Evolutionary conservation across 1,284 basidiomycete species (phyloP).

Genomic region (Apiotrichum gracile): DNA sequence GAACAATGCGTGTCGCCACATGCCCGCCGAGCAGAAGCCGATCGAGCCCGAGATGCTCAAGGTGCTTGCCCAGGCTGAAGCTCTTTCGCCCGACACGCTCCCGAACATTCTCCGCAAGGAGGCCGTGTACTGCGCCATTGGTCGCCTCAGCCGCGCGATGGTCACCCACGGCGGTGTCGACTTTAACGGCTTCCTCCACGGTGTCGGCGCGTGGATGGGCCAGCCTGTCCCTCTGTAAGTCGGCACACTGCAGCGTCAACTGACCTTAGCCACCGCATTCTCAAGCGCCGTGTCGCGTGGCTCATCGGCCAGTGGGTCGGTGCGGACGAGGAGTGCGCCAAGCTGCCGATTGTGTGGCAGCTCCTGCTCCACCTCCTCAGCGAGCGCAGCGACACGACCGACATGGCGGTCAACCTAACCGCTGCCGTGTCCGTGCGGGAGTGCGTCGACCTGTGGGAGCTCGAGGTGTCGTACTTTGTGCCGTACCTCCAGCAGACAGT

Average conservation of each 20-base stretch:
- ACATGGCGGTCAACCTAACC: slow-evolving; percentile 74
- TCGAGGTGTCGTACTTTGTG: slow-evolving; percentile 40
- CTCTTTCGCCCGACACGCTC: slow-evolving; percentile 53
- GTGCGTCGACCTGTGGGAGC: slow-evolving; percentile 59
- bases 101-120: slow-evolving; percentile 69
- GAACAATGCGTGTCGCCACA: slow-evolving; percentile 64
- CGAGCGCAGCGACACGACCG: slow-evolving; percentile 63
- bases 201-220: slow-evolving; percentile 32
- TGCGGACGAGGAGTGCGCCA: slow-evolving; percentile 57
- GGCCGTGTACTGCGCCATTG: slow-evolving; percentile 79
- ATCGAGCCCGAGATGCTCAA: slow-evolving; percentile 65
- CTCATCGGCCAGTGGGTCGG: slow-evolving; percentile 76
- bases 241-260: not conserved
- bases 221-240: slow-evolving; percentile 35
- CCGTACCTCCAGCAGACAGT: slow-evolving; percentile 41
- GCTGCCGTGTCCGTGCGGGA: slow-evolving; percentile 68
- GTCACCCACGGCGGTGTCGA: slow-evolving; percentile 34
- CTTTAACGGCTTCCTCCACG: slow-evolving; percentile 33
- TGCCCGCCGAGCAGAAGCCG: slow-evolving; percentile 42
- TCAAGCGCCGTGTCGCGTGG: slow-evolving; percentile 86
- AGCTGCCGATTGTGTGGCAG: slow-evolving; percentile 67
- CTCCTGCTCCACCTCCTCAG: slow-evolving; percentile 66
- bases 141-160: slow-evolving; percentile 67
- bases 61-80: slow-evolving; percentile 55
- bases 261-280: slow-evolving; percentile 64